These are phyloP conservation scores for Lizonia empirigonia DNA, from an alignment of 2,329 filamentous ascomycete species.

Conservation along the genomic window DNA sequence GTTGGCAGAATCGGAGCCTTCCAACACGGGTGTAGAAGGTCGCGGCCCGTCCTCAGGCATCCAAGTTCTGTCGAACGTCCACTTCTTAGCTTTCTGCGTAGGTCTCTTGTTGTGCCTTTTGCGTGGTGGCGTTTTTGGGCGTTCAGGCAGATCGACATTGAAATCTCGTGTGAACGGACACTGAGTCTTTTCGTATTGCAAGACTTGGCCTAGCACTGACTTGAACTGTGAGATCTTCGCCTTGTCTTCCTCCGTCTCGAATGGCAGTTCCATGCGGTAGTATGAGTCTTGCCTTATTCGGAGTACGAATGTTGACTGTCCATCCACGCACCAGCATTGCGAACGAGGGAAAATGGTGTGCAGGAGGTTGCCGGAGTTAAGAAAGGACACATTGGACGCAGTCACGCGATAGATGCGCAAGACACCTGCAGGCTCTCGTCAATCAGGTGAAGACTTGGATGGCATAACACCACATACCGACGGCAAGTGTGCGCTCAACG, in stretches of 20 bases:
- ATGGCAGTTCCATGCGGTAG: conserved; percentile 86
- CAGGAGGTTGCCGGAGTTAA: conserved; percentile 82
- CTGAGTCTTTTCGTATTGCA: conserved; percentile 85
- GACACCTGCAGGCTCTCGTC: conserved; percentile 58
- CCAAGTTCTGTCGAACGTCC: conserved; percentile 56
- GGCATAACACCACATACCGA: conserved; percentile 59
- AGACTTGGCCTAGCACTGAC: conserved; percentile 69
- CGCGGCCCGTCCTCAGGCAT: conserved; percentile 50
- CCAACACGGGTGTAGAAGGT: conserved; percentile 37
- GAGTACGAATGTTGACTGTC: conserved; percentile 82
- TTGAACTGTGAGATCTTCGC: conserved; percentile 70
- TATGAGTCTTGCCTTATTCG: conserved; percentile 83
- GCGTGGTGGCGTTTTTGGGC: conserved; percentile 64
- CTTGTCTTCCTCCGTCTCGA: conserved; percentile 66
- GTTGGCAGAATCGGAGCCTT: conserved; percentile 39
- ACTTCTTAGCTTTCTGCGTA: conserved; percentile 55
- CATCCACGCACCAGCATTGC: conserved; percentile 92
- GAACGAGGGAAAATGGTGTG: conserved; percentile 88
- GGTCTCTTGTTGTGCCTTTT: conserved; percentile 63
- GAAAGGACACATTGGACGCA: conserved; percentile 78
- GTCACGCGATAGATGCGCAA: conserved; percentile 86
- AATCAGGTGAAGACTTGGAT: conserved; percentile 3
- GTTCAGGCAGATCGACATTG: conserved; percentile 73
- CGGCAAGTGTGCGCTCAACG: conserved; percentile 81
- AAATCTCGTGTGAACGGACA: conserved; percentile 85